These are phyloP conservation scores for Yamadazyma akitaensis DNA, from an alignment of 805 yeast genomes.

Conservation along the genomic window DNA sequence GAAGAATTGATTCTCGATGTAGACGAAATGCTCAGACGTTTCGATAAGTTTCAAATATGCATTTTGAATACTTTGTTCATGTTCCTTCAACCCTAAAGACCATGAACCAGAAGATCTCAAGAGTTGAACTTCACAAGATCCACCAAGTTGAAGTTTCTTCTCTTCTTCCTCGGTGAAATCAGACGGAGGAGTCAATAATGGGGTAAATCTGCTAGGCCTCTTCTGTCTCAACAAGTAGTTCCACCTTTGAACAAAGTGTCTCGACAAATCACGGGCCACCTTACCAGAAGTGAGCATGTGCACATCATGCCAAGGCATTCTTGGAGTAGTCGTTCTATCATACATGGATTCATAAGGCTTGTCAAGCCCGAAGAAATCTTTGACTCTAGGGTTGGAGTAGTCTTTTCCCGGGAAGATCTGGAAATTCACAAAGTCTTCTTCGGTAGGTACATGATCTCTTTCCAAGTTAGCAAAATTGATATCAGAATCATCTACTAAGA, in stretches of 20 bases:
- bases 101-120: constrained; percentile 87
- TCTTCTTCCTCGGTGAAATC: constrained; percentile 77
- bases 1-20: constrained; percentile 94
- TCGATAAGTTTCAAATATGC: constrained; percentile 91
- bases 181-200: constrained; percentile 87
- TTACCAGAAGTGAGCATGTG: constrained; percentile 96
- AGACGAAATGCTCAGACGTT: constrained; percentile 86
- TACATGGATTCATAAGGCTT: constrained; percentile 91
- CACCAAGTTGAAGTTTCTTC: constrained; percentile 53
- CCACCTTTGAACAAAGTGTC: constrained; percentile 98
- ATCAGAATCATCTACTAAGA: constrained; percentile 67
- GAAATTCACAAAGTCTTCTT: constrained; percentile 43
- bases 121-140: constrained; percentile 90
- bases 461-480: constrained; percentile 31
- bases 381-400: constrained; percentile 91
- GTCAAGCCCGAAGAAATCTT: constrained; percentile 77
- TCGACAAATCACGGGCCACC: constrained; percentile 84
- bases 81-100: constrained; percentile 85
- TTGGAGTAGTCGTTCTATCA: constrained; percentile 72
- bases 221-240: constrained; percentile 89
- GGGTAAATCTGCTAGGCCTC: constrained; percentile 91
- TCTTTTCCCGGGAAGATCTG: constrained; percentile 95
- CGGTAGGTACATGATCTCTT: constrained; percentile 25
- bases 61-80: constrained; percentile 86
- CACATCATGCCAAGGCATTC: constrained; percentile 99